Percentiles rank a stretch among this genome's conserved stretches.
Evolutionary conservation across 257 asterid species (phyloP).

Genomic region (Solanum acaule): DNA sequence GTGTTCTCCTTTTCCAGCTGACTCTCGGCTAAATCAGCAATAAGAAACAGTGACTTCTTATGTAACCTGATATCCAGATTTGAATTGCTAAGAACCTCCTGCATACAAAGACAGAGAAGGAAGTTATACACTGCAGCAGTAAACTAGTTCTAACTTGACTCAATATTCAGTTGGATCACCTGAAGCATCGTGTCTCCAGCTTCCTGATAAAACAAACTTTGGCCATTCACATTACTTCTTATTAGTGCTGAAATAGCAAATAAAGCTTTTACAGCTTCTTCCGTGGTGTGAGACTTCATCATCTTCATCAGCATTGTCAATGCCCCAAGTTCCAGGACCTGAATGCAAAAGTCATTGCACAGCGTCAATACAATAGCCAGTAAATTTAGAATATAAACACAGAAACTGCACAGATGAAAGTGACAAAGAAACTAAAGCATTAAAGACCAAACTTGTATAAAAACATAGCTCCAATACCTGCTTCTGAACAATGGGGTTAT

Average conservation of each 20-base stretch:
- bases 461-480: slow-evolving; percentile 35
- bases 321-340: slow-evolving; percentile 69
- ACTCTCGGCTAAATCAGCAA: slow-evolving; percentile 57
- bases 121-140: neutral
- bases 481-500: slow-evolving; percentile 64
- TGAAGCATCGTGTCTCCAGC: slow-evolving; percentile 73
- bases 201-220: slow-evolving; percentile 46
- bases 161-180: slow-evolving; percentile 33
- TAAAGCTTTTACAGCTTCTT: slow-evolving; percentile 76
- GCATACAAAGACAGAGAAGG: slow-evolving; percentile 8
- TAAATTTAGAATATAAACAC: neutral
- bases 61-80: slow-evolving; percentile 55
- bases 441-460: neutral
- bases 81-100: slow-evolving; percentile 65
- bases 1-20: slow-evolving; percentile 31
- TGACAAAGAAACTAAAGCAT: neutral
- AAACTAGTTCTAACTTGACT: slow-evolving; percentile 1
- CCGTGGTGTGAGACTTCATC: slow-evolving; percentile 38
- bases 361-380: neutral
- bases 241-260: slow-evolving; percentile 78
- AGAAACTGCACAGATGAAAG: neutral
- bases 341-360: slow-evolving; percentile 13
- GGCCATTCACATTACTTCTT: slow-evolving; percentile 55
- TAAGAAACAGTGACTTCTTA: slow-evolving; percentile 51
- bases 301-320: slow-evolving; percentile 53